Base-by-base conservation (phyloP, 495 filamentous ascomycete species). In the Glonium stellatum region DNA sequence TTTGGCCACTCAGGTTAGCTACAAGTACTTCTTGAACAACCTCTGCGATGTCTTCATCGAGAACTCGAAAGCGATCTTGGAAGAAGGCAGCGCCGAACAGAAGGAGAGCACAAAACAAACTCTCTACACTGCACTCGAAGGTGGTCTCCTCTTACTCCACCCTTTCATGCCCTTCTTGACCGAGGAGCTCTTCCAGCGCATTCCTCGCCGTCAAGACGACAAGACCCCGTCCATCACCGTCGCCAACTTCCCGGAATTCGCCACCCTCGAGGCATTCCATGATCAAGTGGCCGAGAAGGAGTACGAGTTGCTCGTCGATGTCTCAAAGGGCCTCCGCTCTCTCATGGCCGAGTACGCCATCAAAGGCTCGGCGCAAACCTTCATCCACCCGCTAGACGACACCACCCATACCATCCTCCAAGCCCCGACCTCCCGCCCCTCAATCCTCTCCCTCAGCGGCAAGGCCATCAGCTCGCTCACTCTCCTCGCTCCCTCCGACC, bases 121-220 rank as follows among this genome's bases (percentile, higher is more conserved):
- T 9, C 64, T 78, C 39, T 78, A 90, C 70, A 85, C 83, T 5
- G 80, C 86, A 23, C 76, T 91, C 6, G 87, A 91, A 66, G 80
- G 77, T 37, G 86, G 80, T 22, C 70, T 92, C 55, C 75, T 75
- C 31, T 66, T 90, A 69, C 80, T 89, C 56, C 85, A 89, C 69
- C 87, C 87, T 1, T 86, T 89, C 77, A 86, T 90, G 84, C 88
- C 88, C 34, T 91, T 85, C 77, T 71, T 92, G 57, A 87, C 84
- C 1, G 86, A 90, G 71, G 80, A 91, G 62, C 71, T 59, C n/a
- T 55, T 25, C 87, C 88, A 90, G 70, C 82, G 87, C 25, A 80
- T 92, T 4, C 88, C 88, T 23, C 72, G 83, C 44, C 75, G 83
- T 52, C 77, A 77, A 34, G 77, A 74, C 12, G 87, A 89, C 68